These are phyloP conservation scores for Tetrapisispora iriomotensis DNA, from an alignment of 805 yeast species.

Conservation along the genomic window DNA sequence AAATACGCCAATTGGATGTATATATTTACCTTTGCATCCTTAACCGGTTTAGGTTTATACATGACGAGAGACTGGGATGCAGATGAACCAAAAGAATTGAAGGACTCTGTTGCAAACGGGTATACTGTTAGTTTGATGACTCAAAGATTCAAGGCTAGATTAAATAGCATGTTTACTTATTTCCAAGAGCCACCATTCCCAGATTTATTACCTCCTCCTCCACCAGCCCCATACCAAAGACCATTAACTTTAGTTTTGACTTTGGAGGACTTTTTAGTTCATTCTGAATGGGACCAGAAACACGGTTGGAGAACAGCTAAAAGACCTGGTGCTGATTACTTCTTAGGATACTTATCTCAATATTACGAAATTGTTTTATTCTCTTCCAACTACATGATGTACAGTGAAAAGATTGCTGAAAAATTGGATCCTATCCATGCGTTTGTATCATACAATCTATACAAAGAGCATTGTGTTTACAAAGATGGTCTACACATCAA, in stretches of 20 bases:
- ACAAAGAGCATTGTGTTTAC: constrained; percentile 78
- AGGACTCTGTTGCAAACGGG: constrained; percentile 51
- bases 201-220: constrained; percentile 82
- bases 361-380: constrained; percentile 93
- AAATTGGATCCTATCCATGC: constrained; percentile 93
- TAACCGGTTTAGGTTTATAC: constrained; percentile 49
- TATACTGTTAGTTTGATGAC: constrained; percentile 55
- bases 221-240: constrained; percentile 85
- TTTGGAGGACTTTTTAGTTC: constrained; percentile 82
- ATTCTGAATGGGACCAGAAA: constrained; percentile 84
- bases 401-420: constrained; percentile 72
- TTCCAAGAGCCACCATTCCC: constrained; percentile 93
- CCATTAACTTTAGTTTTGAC: constrained; percentile 85
- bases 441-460: constrained; percentile 74
- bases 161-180: constrained; percentile 63
- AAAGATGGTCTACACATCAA: constrained; percentile 83
- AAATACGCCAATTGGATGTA: constrained; percentile 68
- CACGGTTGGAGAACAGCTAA: constrained; percentile 98
- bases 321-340: constrained; percentile 97
- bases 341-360: constrained; percentile 86
- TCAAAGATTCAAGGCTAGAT: constrained; percentile 61
- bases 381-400: constrained; percentile 74
- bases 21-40: constrained; percentile 39
- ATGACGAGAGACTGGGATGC: constrained; percentile 81
- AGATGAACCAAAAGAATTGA: constrained; percentile 54